phyloP scores from a whole-genome alignment of 225 moss, liverwort and hornwort species.

The Marchantia polymorpha region DNA sequence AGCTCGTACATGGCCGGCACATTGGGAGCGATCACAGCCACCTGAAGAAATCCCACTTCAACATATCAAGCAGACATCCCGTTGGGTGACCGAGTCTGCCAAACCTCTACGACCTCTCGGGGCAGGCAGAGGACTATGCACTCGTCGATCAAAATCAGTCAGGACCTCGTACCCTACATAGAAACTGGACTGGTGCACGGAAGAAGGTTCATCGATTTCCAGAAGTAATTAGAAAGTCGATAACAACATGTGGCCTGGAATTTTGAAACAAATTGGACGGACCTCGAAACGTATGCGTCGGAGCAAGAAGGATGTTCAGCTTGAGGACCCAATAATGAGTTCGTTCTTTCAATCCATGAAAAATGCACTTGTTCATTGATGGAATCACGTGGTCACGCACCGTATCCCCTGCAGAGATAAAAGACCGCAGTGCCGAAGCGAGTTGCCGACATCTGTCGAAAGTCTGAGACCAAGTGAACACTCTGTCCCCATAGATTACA shows the following conservation, averaged over 20 bases:
- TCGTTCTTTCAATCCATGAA: no score
- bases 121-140: not conserved
- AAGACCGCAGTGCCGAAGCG: constrained; percentile 55
- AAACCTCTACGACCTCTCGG: not conserved
- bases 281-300: no score
- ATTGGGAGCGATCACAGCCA: constrained; percentile 44
- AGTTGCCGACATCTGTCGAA: constrained; percentile 63
- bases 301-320: no score
- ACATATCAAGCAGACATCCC: not conserved
- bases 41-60: constrained; percentile 17
- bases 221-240: no score
- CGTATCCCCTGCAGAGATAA: constrained; percentile 48
- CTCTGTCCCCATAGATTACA: constrained; percentile 57
- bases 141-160: not conserved
- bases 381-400: constrained; percentile 21
- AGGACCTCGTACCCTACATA: no score
- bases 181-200: no score
- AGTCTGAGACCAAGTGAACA: constrained; percentile 64
- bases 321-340: no score
- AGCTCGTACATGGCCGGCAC: constrained; percentile 44
- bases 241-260: no score
- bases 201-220: no score
- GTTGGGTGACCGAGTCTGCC: not conserved
- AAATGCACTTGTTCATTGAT: not conserved
- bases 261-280: no score